Percentiles rank a stretch among this genome's conserved stretches.
These are phyloP conservation scores for Boletus speciosus DNA, from an alignment of 768 basidiomycete species.

Conservation along the genomic window DNA sequence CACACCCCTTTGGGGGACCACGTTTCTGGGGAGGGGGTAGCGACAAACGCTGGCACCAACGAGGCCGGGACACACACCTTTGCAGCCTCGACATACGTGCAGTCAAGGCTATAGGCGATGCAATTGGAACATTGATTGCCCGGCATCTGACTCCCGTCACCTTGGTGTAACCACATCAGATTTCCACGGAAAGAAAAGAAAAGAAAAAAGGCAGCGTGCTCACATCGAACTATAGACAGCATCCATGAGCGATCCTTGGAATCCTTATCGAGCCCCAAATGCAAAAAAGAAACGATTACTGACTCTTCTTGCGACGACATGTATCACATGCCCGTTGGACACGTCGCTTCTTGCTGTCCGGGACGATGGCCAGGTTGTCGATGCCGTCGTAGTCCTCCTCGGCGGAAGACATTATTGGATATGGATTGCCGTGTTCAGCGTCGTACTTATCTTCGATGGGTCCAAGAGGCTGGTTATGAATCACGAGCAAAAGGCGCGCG, in stretches of 20 bases:
- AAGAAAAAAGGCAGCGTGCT: neutral
- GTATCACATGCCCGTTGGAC: slow-evolving; percentile 80
- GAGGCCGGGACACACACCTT: slow-evolving; percentile 37
- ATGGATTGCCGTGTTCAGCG: neutral
- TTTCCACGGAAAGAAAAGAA: neutral
- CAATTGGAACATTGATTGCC: slow-evolving; percentile 57
- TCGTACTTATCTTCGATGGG: neutral
- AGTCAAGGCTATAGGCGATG: slow-evolving; percentile 42
- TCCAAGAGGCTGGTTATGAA: neutral
- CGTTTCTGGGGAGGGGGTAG: slow-evolving; percentile 32
- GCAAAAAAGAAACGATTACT: slow-evolving; percentile 18
- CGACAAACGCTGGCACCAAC: neutral
- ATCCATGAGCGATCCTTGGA: neutral
- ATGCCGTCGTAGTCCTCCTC: slow-evolving; percentile 59
- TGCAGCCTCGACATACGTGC: slow-evolving; percentile 54
- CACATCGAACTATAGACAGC: slow-evolving; percentile 21
- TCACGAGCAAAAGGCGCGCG: neutral
- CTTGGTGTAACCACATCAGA: slow-evolving; percentile 25
- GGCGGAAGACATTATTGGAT: slow-evolving; percentile 45
- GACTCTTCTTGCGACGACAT: slow-evolving; percentile 82
- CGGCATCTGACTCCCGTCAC: slow-evolving; percentile 60
- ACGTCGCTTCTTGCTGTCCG: slow-evolving; percentile 60
- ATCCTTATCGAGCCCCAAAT: neutral
- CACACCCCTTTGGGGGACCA: slow-evolving; percentile 37
- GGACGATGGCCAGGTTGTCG: slow-evolving; percentile 31